A percentile compares a stretch with the other conserved stretches of the same genome.
Evolutionary conservation across 768 basidiomycete species (phyloP).

Genomic region (Podaxis sp.): DNA sequence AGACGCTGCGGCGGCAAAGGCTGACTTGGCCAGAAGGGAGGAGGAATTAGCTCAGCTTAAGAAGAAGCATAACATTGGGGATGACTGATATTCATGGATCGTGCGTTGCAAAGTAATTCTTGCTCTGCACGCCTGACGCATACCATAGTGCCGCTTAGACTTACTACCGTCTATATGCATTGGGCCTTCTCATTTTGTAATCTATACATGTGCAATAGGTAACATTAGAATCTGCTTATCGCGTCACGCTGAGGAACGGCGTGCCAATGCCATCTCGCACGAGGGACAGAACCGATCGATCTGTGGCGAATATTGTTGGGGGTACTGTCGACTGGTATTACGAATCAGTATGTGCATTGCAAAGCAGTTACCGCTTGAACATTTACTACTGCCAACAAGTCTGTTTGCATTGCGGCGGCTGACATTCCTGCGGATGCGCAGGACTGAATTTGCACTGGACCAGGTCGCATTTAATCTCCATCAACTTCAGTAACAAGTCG

Average conservation of each 20-base stretch:
- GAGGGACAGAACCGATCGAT: constrained; percentile 57
- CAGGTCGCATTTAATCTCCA: constrained; percentile 61
- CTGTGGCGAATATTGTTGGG: constrained; percentile 68
- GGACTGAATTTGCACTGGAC: constrained; percentile 64
- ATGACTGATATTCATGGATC: constrained; percentile 42
- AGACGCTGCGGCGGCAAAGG: constrained; percentile 89
- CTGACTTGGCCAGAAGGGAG: constrained; percentile 88
- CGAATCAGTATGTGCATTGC: constrained; percentile 20
- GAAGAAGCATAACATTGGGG: constrained; percentile 81
- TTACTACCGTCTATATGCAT: neutral
- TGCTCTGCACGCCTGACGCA: neutral
- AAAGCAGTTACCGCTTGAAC: constrained; percentile 11
- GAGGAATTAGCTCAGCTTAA: constrained; percentile 87
- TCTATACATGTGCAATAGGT: constrained; percentile 3
- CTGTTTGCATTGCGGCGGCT: constrained; percentile 47
- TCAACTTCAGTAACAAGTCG: constrained; percentile 7
- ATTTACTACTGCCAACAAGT: constrained; percentile 75
- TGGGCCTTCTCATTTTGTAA: neutral
- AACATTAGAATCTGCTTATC: neutral
- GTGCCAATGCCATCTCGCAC: constrained; percentile 30
- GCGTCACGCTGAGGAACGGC: constrained; percentile 14
- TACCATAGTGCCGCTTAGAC: neutral
- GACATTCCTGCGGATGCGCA: constrained; percentile 48
- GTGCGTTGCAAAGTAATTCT: neutral
- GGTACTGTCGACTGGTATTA: constrained; percentile 51